Evolutionary conservation across 345 rosid species (phyloP), one percentile per base, ranked within the genome.

Genomic region (Pelargonium nanum): DNA sequence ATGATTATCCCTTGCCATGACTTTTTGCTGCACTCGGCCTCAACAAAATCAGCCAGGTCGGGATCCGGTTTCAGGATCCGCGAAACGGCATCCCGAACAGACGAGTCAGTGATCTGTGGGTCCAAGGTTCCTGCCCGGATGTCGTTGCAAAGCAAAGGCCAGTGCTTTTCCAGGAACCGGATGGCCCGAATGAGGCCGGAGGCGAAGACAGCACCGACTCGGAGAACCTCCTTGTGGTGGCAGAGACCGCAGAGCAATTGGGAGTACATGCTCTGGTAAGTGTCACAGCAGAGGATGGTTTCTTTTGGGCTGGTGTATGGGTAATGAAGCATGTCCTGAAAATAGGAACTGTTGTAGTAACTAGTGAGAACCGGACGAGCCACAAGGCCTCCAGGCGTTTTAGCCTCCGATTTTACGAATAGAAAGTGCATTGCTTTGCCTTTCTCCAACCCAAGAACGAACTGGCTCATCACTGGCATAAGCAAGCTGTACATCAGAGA

Each of bases 291-390:
- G 22, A 75, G 80, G 30, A 75, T 69, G 58, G 76, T 65, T 64
- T 75, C 76, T 22, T 65, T 68, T 2, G 76, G 80, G 68, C 80
- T 74, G 19, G 72, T 75, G 74, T 65, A 75, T 6, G 76, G 80
- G 24, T 75, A 74, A 6, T 65, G 65, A 0, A 74, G 74, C 1
- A 76, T 65, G 24, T 65, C 58, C 66, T 65, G 72, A 74, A 75
- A 75, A 59, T 75, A 76, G 16, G 68, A 68, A 17, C 80, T 75
- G 59, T 72, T 75, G 69, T 75, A 75, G 70, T 75, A 75, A 65
- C 80, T 75, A 1, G 80, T 75, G 6, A 75, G 71, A 25, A 75
- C 80, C 4, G 80, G 80, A 5, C 80, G 80, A 34, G 80, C 80
- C 57, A 72, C 6, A 19, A 75, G 74, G 9, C 80, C 80, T 19